Conservation (phyloP, 2,329 filamentous ascomycete species). For the Dactylellina cionopaga region DNA sequence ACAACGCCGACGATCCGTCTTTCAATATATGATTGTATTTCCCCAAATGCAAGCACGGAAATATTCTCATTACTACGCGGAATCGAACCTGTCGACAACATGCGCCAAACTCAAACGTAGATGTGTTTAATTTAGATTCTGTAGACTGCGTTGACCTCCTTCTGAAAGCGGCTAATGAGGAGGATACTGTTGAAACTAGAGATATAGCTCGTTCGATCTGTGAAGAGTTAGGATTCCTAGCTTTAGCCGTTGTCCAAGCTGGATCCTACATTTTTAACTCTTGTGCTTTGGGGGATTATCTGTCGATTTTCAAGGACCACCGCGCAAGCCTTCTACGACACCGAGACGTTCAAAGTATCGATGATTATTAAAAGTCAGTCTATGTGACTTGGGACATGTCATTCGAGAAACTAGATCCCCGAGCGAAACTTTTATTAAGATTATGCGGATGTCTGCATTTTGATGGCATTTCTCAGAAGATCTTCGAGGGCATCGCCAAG, state of each 20-base stretch:
- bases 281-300: background rate
- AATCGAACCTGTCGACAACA: background rate
- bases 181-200: background rate
- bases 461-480: background rate
- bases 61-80: conserved; percentile 10
- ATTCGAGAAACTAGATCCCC: background rate
- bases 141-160: background rate
- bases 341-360: background rate
- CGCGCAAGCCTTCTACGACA: background rate
- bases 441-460: background rate
- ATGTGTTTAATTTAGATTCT: background rate
- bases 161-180: background rate
- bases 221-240: background rate
- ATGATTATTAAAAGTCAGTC: background rate
- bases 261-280: background rate
- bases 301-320: background rate
- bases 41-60: background rate
- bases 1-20: background rate
- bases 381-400: conserved; percentile 5
- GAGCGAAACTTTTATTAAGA: background rate
- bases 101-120: background rate
- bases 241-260: conserved; percentile 8
- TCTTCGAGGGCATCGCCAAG: background rate
- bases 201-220: background rate
- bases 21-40: background rate